Evolutionary conservation across 2,329 filamentous ascomycete genomes (phyloP).

Genomic region (Ustilaginoidea virens): DNA sequence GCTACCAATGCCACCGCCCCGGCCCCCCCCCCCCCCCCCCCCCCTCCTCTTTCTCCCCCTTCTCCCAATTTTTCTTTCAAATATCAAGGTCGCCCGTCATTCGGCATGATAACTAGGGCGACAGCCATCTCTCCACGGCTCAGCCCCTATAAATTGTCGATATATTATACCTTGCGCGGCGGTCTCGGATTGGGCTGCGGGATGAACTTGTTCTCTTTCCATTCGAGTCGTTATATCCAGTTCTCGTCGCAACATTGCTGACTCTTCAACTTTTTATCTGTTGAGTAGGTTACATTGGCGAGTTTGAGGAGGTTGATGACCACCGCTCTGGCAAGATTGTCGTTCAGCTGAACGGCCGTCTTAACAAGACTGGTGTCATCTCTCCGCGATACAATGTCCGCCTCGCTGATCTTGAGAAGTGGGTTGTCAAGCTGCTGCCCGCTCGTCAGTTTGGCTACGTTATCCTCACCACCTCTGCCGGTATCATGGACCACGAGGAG

Average conservation of each 20-base stretch:
- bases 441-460: slow-evolving; percentile 99
- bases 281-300: slow-evolving; percentile 80
- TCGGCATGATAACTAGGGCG: slow-evolving; percentile 99
- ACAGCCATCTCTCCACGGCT: slow-evolving; percentile 74
- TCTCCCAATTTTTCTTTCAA: slow-evolving; percentile 1
- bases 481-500: slow-evolving; percentile 99
- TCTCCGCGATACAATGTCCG: slow-evolving; percentile 98
- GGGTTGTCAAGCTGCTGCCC: slow-evolving; percentile 97
- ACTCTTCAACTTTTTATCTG: slow-evolving; percentile 19
- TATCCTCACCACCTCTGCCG: slow-evolving; percentile 95
- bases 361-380: slow-evolving; percentile 99
- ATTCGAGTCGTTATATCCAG: slow-evolving; percentile 55
- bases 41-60: slow-evolving; percentile 1
- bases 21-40: too few relatives aligned
- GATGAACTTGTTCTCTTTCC: background rate
- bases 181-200: slow-evolving; percentile 61
- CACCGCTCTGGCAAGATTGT: slow-evolving; percentile 99
- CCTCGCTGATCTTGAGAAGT: slow-evolving; percentile 96
- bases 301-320: slow-evolving; percentile 99
- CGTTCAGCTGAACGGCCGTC: slow-evolving; percentile 93
- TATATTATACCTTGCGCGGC: slow-evolving; percentile 59
- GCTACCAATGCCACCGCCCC: too few relatives aligned
- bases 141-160: slow-evolving; percentile 99
- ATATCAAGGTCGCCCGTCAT: slow-evolving; percentile 16
- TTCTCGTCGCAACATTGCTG: slow-evolving; percentile 73